Base-by-base conservation (phyloP, 352 stramenopile genomes). In the Phytophthora pseudosyringae region DNA sequence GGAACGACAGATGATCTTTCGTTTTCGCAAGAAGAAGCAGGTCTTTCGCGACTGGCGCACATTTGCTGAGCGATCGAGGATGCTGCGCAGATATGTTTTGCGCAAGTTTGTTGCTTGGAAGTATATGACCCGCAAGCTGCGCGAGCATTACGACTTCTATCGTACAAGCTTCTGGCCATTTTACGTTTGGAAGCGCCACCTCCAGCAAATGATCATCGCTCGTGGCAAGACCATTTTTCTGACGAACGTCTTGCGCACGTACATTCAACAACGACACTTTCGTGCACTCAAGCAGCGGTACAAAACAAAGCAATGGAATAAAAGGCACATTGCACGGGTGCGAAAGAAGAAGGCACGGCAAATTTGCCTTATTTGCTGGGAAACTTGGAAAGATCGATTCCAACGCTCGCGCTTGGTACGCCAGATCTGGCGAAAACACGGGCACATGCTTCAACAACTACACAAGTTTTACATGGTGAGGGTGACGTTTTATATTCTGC, bases 141-240 rank as follows among this genome's bases (percentile, higher is more conserved):
- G 85, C 41, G 64, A 83, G 47, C 65, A 86, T 47, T 81, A 87
- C 40, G 68, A 65, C 3, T 86, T 93, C 48, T 85, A 88, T 47
- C 80, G 80, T 21, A 71, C 59, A 12, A 81, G 75, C 16, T 93
- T 94, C 56, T 94, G 86, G 84, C 82, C 86, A 44, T 89, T 91
- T 73, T 92, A 91, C 69, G 69, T 90, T 13, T 93, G 86, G 86
- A 91, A 90, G 60, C 80, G 86, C 12, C 71, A 86, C 52, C 59
- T 90, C n/a, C 79, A 89, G 39, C 76, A 88, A 62, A 75, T 82
- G 46, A 85, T 91, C 32, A 78, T 91, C 9, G 83, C 80, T 13
- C 73, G 73, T 36, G 73, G 77, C 15, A 94, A 94, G 61, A 73
- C 71, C 10, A 45, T 60, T 5, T 90, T 92, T 32, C 41, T 93